A percentile compares a stretch with the other conserved stretches of the same genome.
Conservation (phyloP, 306 rosid species). For the Canavalia gladiata region DNA sequence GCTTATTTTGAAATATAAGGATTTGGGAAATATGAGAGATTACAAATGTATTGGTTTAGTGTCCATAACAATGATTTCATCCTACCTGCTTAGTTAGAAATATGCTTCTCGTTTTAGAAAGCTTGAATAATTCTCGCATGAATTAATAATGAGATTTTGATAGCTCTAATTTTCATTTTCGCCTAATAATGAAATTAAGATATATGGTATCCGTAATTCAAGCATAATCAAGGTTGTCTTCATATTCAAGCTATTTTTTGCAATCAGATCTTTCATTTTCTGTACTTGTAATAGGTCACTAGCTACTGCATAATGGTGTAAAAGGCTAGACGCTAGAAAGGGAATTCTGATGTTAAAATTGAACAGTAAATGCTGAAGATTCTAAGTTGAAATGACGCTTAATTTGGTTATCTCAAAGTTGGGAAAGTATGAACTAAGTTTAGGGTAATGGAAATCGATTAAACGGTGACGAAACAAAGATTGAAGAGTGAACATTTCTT, state of each 20-base stretch:
- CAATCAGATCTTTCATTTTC: background rate
- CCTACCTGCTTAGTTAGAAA: background rate
- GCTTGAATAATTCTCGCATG: background rate
- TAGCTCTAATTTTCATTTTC: background rate
- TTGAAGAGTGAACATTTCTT: background rate
- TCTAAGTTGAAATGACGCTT: background rate
- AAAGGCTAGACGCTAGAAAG: background rate
- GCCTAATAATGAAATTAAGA: background rate
- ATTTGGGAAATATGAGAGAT: background rate
- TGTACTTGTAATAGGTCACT: background rate
- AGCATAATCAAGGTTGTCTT: background rate
- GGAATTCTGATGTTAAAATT: background rate
- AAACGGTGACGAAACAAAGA: background rate
- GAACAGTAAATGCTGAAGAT: background rate
- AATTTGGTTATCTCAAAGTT: background rate
- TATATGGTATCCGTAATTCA: background rate
- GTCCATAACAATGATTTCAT: background rate
- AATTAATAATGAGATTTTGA: background rate
- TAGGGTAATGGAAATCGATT: background rate
- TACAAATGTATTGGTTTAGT: constrained; percentile 24
- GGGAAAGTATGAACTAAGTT: background rate
- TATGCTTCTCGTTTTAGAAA: constrained; percentile 10
- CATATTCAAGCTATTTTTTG: background rate
- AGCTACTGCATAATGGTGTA: background rate
- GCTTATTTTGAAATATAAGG: background rate